phyloP scores from a whole-genome alignment of 768 basidiomycete genomes.

The Psilocybe tampanensis region DNA sequence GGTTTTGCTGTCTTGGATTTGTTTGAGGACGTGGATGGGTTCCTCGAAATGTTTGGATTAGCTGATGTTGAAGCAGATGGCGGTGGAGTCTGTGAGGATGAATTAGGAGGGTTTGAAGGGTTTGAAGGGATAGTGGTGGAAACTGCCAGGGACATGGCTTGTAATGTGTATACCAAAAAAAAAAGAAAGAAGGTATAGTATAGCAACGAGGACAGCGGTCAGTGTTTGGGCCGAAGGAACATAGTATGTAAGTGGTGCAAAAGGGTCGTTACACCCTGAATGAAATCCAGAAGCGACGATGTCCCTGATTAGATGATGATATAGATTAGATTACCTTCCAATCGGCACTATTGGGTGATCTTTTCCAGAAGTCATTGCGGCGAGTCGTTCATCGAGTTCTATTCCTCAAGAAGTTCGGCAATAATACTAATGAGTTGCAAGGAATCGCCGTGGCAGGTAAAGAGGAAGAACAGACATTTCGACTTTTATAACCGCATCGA shows the following conservation, averaged over 20 bases:
- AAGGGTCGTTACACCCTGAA: constrained; percentile 2
- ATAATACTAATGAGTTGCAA: no score
- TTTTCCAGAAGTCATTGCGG: no score
- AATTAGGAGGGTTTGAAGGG: constrained; percentile 8
- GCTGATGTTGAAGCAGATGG: constrained; percentile 13
- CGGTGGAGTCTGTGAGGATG: constrained; percentile 20
- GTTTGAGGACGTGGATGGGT: constrained; percentile 23
- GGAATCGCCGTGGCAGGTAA: no score
- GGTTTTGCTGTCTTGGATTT: constrained; percentile 20
- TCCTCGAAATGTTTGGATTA: constrained; percentile 16
- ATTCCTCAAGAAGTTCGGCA: no score
- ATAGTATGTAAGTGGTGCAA: background rate
- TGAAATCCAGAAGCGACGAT: constrained; percentile 7
- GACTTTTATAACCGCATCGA: no score
- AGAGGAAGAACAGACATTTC: no score
- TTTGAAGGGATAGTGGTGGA: constrained; percentile 19
- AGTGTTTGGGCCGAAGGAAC: constrained; percentile 5
- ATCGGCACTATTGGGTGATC: no score
- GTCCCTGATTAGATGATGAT: constrained; percentile 6
- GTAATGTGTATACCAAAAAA: constrained; percentile 13
- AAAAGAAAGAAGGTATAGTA: constrained; percentile 10
- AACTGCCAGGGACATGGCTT: constrained; percentile 24
- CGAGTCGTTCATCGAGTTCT: no score
- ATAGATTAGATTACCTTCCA: constrained; percentile 18
- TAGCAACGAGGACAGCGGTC: constrained; percentile 6